Conservation (phyloP, 139 green algal species). For the Raphidocelis subcapitata region DNA sequence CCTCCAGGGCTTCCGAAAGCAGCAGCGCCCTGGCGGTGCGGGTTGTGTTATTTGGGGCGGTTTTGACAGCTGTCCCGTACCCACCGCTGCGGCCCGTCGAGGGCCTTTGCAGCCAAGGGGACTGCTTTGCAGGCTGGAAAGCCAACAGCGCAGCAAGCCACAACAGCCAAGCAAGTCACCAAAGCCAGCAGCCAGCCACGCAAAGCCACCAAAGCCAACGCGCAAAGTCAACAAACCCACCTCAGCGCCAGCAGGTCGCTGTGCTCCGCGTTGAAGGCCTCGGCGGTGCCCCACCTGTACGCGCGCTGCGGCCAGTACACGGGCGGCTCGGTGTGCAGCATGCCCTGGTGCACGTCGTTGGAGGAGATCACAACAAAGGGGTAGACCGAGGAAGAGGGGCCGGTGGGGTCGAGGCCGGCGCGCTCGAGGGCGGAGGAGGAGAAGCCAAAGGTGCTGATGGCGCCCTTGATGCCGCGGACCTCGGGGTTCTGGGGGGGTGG, state of each 20-base stretch:
- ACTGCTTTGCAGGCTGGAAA: not conserved
- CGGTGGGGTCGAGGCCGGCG: slow-evolving; percentile 49
- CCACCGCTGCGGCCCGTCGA: not conserved
- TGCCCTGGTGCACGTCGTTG: slow-evolving; percentile 65
- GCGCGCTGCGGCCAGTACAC: slow-evolving; percentile 72
- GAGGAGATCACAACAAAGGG: slow-evolving; percentile 68
- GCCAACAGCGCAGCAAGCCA: not conserved
- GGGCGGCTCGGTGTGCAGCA: slow-evolving; percentile 34
- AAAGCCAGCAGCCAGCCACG: not conserved
- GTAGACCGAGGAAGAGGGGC: slow-evolving; percentile 23
- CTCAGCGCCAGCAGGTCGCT: slow-evolving; percentile 72
- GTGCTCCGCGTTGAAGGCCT: slow-evolving; percentile 81
- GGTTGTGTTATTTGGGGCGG: no score
- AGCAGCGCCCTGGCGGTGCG: slow-evolving; percentile 62
- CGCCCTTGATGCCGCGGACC: slow-evolving; percentile 43
- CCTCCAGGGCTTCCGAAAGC: slow-evolving; percentile 67
- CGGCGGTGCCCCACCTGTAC: slow-evolving; percentile 69
- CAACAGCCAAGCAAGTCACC: not conserved
- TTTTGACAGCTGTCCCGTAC: not conserved
- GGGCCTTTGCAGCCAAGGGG: no score
- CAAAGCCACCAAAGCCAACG: not conserved
- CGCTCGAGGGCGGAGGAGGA: slow-evolving; percentile 67
- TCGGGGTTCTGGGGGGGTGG: slow-evolving; percentile 28
- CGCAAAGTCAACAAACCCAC: no score
- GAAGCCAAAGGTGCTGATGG: slow-evolving; percentile 79